A percentile compares a stretch with the other conserved stretches of the same genome.
Evolutionary conservation across 2,329 filamentous ascomycete species (phyloP).

Genomic region (Arthrocladium fulminans): DNA sequence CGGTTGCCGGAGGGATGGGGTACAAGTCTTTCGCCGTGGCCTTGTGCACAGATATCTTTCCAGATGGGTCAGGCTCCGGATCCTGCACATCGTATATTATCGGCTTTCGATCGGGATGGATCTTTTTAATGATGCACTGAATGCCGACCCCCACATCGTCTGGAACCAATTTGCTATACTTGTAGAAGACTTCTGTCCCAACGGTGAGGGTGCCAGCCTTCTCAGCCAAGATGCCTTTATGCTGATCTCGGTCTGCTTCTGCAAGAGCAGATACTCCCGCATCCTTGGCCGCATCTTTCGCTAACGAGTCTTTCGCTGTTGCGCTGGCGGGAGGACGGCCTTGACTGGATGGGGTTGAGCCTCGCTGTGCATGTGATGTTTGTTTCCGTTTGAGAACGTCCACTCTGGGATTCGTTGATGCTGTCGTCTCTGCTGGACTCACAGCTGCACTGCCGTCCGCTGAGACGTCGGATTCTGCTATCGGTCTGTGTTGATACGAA

Average conservation of each 20-base stretch:
- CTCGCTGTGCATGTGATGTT: slow-evolving; percentile 30
- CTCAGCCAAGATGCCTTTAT: slow-evolving; percentile 35
- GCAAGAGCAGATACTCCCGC: slow-evolving; percentile 25
- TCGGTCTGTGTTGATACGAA: slow-evolving; percentile 17
- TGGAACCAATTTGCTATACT: slow-evolving; percentile 42
- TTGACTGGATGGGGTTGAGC: slow-evolving; percentile 25
- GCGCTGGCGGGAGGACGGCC: slow-evolving; percentile 13
- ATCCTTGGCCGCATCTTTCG: slow-evolving; percentile 34
- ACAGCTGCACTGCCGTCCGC: slow-evolving; percentile 37
- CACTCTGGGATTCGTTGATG: slow-evolving; percentile 17
- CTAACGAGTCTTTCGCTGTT: slow-evolving; percentile 26
- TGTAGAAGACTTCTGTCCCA: slow-evolving; percentile 44
- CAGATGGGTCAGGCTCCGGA: slow-evolving; percentile 17
- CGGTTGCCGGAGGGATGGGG: slow-evolving; percentile 55
- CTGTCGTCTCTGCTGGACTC: slow-evolving; percentile 27
- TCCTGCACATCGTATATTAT: slow-evolving; percentile 20
- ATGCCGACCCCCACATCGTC: slow-evolving; percentile 52
- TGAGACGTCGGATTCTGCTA: slow-evolving; percentile 34
- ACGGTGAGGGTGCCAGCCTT: slow-evolving; percentile 35
- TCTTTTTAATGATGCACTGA: slow-evolving; percentile 66
- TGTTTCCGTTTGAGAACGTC: slow-evolving; percentile 40
- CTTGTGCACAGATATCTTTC: slow-evolving; percentile 36
- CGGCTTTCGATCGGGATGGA: slow-evolving; percentile 66
- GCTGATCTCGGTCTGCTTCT: slow-evolving; percentile 24
- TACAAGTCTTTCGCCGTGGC: slow-evolving; percentile 69